These are phyloP conservation scores for Colletotrichum trifolii DNA, from an alignment of 2,329 filamentous ascomycete species.

Conservation along the genomic window DNA sequence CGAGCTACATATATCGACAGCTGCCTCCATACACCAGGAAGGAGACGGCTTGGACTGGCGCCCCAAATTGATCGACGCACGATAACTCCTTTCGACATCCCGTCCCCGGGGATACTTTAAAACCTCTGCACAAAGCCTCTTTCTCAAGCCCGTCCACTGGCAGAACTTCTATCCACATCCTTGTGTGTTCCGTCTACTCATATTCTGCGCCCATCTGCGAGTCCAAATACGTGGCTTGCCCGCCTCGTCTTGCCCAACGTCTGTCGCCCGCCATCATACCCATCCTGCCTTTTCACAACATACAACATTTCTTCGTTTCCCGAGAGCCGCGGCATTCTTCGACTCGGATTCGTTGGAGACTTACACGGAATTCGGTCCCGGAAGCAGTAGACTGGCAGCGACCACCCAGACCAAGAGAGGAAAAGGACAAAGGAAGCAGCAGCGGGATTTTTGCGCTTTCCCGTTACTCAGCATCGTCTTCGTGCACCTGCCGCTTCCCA, in stretches of 20 bases:
- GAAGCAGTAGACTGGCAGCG: not conserved
- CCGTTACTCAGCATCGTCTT: conserved; percentile 25
- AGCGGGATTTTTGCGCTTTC: not conserved
- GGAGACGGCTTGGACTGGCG: conserved; percentile 29
- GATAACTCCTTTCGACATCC: conserved; percentile 36
- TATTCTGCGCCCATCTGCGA: too few relatives aligned
- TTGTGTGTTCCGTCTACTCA: not conserved
- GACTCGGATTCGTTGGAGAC: not conserved
- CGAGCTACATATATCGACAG: conserved; percentile 37
- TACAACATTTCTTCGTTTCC: not conserved
- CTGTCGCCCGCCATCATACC: not conserved
- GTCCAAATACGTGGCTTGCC: too few relatives aligned
- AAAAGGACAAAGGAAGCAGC: conserved; percentile 2
- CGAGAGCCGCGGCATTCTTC: conserved; percentile 5
- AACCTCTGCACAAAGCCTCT: conserved; percentile 34
- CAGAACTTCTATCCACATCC: conserved; percentile 9
- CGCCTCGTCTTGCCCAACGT: too few relatives aligned
- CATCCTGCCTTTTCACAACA: not conserved
- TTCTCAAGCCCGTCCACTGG: conserved; percentile 23
- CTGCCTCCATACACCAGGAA: conserved; percentile 30
- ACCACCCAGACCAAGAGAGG: not conserved
- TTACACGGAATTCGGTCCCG: too few relatives aligned
- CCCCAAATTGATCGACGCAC: conserved; percentile 36
- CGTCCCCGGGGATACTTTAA: conserved; percentile 32
- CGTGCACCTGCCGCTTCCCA: conserved; percentile 15